Evolutionary conservation across 2,329 filamentous ascomycete species (phyloP).

Genomic region (Alternaria triticina): DNA sequence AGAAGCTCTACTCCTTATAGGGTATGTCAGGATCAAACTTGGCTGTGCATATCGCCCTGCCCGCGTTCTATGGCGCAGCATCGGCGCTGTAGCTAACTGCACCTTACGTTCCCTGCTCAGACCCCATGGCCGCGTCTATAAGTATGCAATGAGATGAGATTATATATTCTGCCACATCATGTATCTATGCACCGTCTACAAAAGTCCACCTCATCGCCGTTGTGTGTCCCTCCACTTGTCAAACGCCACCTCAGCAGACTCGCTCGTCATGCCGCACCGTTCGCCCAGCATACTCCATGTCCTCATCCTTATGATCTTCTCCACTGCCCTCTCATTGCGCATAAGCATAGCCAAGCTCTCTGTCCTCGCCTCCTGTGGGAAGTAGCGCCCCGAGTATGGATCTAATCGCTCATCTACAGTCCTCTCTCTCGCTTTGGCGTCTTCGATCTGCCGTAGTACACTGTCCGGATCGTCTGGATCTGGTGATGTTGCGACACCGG

Average conservation of each 20-base stretch:
- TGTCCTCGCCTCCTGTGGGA: constrained; percentile 78
- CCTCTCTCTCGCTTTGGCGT: constrained; percentile 71
- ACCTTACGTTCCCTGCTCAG: not conserved
- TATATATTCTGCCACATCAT: not conserved
- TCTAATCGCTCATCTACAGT: constrained; percentile 88
- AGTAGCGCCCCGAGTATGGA: constrained; percentile 86
- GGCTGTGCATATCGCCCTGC: not conserved
- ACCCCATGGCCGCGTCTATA: not conserved
- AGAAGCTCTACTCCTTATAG: not conserved
- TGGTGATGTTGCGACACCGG: constrained; percentile 82
- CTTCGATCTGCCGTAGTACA: constrained; percentile 72
- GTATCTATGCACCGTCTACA: not conserved
- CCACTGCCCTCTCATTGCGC: constrained; percentile 76
- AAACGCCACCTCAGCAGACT: constrained; percentile 50
- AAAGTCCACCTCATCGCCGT: constrained; percentile 1
- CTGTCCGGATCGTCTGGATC: constrained; percentile 87
- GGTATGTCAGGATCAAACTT: not conserved
- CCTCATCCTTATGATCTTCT: constrained; percentile 78
- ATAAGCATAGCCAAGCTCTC: constrained; percentile 77
- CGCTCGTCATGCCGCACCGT: constrained; percentile 68
- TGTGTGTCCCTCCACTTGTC: constrained; percentile 40
- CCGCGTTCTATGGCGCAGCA: not conserved
- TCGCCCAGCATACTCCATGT: constrained; percentile 82
- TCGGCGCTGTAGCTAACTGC: not conserved
- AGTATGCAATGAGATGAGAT: constrained; percentile 14